Evolutionary conservation across 768 basidiomycete genomes (phyloP), one percentile per base, ranked within the genome.

Genomic region (Rhodotorula kratochvilovae): DNA sequence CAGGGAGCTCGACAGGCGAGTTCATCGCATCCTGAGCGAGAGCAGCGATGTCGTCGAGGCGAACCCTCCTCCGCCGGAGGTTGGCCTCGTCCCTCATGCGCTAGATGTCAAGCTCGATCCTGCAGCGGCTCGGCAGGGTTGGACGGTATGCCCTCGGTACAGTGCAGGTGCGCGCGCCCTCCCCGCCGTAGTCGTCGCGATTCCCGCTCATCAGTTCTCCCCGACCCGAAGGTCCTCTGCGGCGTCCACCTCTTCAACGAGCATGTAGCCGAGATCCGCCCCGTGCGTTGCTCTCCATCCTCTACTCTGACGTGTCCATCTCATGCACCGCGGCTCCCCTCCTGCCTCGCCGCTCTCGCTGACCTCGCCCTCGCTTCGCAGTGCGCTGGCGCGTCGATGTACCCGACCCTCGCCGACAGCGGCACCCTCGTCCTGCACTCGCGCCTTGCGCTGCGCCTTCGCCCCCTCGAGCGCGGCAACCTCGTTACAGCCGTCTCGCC

Each of bases 371-470:
- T 33, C 27, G 13, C 23, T 7, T 53, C 43, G 2, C 46, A 74
- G 69, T 75, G 74, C 60, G 56, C 70, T 33, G 74, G 74, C n/a
- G 70, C 74, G 2, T 71, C 70, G 8, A 75, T 75, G 74, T 71
- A 65, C 64, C 74, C 74, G 2, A 75, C 74, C 31, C 67, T 75
- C 23, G 54, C 62, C 8, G 63, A 66, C 57, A 4, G 25, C 21
- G 70, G 70, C 45, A 64, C 66, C 31, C 63, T 71, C 67, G 66
- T 75, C 56, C 69, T 77, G 33, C 70, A 69, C 54, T 70, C 72
- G 6, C 31, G 59, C 25, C 66, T 75, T 67, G 63, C 70, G 3
- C 68, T 66, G 0, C 67, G 63, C 53, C 35, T 73, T 25, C 17
- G 27, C 0, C 72, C 72, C 0, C 53, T 71, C 63, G 51, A 53